These are phyloP conservation scores for Aspergillus carbonarius DNA, from an alignment of 2,329 filamentous ascomycete genomes.

Conservation along the genomic window DNA sequence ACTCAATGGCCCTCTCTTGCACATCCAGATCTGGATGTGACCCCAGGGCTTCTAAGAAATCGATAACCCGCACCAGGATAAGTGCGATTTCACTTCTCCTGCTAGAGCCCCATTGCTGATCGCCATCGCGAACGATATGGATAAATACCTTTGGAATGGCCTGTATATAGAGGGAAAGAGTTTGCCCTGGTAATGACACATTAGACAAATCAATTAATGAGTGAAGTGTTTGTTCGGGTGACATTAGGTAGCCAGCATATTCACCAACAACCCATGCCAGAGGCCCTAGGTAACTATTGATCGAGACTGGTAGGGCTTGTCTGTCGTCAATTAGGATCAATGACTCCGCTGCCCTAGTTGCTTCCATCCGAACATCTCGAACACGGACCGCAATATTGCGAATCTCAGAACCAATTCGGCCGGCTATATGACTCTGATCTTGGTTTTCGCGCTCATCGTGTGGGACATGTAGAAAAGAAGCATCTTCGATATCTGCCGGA, in stretches of 20 bases:
- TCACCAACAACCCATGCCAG: constrained; percentile 87
- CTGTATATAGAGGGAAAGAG: constrained; percentile 78
- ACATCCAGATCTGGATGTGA: constrained; percentile 87
- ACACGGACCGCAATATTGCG: constrained; percentile 92
- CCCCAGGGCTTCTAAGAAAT: constrained; percentile 75
- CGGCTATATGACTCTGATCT: constrained; percentile 27
- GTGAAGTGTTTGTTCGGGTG: constrained; percentile 70
- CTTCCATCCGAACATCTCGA: constrained; percentile 73
- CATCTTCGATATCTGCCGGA: constrained; percentile 30
- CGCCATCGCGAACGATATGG: constrained; percentile 61
- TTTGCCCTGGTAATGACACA: constrained; percentile 59
- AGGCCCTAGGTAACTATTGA: constrained; percentile 67
- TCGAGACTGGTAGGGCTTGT: constrained; percentile 56
- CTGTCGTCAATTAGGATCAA: constrained; percentile 63
- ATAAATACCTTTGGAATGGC: constrained; percentile 83
- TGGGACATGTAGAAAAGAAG: constrained; percentile 17
- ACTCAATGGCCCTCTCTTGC: constrained; percentile 90
- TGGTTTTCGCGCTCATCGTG: constrained; percentile 14
- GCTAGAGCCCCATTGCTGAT: constrained; percentile 67
- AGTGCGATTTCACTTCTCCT: constrained; percentile 73
- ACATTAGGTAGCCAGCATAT: constrained; percentile 70
- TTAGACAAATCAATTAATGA: constrained; percentile 69
- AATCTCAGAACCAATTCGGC: constrained; percentile 74
- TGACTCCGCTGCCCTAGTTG: constrained; percentile 77
- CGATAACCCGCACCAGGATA: constrained; percentile 75